These are phyloP conservation scores for Mycena metata DNA, from an alignment of 768 basidiomycete species.

Conservation along the genomic window DNA sequence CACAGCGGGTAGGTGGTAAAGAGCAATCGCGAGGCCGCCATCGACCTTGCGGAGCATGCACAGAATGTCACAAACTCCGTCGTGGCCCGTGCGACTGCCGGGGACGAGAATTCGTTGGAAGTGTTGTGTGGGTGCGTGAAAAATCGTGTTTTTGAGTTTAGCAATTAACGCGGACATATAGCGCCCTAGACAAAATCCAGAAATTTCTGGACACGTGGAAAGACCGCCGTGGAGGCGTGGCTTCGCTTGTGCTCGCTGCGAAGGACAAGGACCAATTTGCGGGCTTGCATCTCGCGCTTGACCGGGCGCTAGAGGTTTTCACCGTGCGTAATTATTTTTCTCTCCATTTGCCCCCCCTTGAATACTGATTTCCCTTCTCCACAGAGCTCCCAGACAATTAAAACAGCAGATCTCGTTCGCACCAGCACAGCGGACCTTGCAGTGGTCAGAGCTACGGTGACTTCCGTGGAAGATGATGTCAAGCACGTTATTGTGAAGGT, in stretches of 20 bases:
- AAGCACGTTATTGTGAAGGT: too few species aligned
- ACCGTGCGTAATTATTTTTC: neutral
- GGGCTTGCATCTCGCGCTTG: neutral
- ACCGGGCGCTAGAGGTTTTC: neutral
- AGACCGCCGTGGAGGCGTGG: neutral
- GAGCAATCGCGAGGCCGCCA: neutral
- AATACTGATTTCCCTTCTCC: too few species aligned
- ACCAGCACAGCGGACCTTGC: too few species aligned
- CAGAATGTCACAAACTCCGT: too few species aligned
- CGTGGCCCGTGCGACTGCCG: too few species aligned
- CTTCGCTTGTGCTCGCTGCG: neutral
- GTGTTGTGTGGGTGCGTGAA: neutral
- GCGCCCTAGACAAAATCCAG: neutral
- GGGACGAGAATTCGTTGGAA: neutral
- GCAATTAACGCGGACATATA: neutral
- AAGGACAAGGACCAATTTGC: neutral
- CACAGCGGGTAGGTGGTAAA: neutral
- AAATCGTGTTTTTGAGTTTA: too few species aligned
- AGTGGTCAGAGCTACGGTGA: too few species aligned
- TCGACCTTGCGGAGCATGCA: too few species aligned
- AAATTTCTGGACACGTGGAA: neutral
- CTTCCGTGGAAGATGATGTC: too few species aligned
- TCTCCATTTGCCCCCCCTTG: too few species aligned
- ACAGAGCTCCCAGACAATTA: too few species aligned
- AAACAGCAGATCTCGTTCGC: too few species aligned